Evolutionary conservation across 1,284 basidiomycete species (phyloP).

Genomic region (Ceratobasidium sp.): DNA sequence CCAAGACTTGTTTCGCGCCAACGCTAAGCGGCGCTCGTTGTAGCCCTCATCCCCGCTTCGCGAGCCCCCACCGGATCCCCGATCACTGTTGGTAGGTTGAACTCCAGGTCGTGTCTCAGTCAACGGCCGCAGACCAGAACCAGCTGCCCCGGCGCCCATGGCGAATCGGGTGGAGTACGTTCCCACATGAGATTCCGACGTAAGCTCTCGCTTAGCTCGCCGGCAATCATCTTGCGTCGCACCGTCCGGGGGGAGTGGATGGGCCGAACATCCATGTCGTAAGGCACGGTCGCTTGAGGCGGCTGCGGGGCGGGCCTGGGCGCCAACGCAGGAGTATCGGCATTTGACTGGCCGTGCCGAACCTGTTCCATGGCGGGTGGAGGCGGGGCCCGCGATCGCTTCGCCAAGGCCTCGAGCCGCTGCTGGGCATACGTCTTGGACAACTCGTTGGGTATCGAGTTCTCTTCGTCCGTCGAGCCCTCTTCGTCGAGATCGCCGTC

Average conservation of each 20-base stretch:
- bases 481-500: constrained; percentile 68
- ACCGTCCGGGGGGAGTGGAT: constrained; percentile 83
- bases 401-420: constrained; percentile 41
- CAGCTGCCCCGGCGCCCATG: constrained; percentile 35
- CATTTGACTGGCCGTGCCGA: constrained; percentile 14
- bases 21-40: constrained; percentile 46
- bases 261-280: constrained; percentile 34
- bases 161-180: constrained; percentile 53
- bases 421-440: constrained; percentile 42
- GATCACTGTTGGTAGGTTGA: constrained; percentile 53
- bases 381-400: constrained; percentile 24
- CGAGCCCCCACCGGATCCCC: constrained; percentile 39
- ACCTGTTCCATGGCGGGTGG: constrained; percentile 28
- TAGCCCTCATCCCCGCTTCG: constrained; percentile 42
- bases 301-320: constrained; percentile 24
- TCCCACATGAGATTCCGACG: constrained; percentile 86
- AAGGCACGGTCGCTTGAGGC: constrained; percentile 22
- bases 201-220: constrained; percentile 85
- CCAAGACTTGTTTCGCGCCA: constrained; percentile 71
- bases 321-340: constrained; percentile 11
- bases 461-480: constrained; percentile 57
- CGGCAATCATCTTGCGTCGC: constrained; percentile 79
- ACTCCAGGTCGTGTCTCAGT: constrained; percentile 52
- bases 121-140: constrained; percentile 23
- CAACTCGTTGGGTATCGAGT: constrained; percentile 36